Evolutionary conservation across 2,329 filamentous ascomycete species (phyloP).

Genomic region (Exophiala alcalophila): DNA sequence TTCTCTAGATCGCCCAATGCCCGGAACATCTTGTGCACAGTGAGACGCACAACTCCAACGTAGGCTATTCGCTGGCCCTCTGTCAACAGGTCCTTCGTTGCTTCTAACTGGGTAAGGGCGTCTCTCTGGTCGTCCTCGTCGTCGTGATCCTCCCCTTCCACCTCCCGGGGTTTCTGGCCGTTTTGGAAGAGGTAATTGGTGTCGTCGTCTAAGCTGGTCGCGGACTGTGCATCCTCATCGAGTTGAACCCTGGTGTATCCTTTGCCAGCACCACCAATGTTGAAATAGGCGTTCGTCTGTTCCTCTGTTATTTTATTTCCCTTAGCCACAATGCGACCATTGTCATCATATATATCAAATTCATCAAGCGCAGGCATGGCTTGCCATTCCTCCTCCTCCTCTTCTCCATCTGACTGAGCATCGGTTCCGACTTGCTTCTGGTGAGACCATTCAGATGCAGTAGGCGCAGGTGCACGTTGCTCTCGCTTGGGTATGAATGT

Average conservation of each 20-base stretch:
- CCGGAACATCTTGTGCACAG: slow-evolving; percentile 73
- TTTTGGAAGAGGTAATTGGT: slow-evolving; percentile 93
- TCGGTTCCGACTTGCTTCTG: slow-evolving; percentile 65
- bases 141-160: slow-evolving; percentile 57
- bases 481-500: slow-evolving; percentile 36
- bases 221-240: slow-evolving; percentile 90
- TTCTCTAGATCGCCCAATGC: slow-evolving; percentile 62
- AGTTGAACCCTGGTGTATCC: slow-evolving; percentile 94
- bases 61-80: slow-evolving; percentile 96
- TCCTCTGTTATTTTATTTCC: slow-evolving; percentile 70
- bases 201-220: slow-evolving; percentile 95
- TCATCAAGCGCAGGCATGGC: slow-evolving; percentile 89
- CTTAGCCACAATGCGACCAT: slow-evolving; percentile 79
- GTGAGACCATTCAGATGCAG: slow-evolving; percentile 83
- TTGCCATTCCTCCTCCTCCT: slow-evolving; percentile 73
- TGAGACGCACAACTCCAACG: slow-evolving; percentile 80
- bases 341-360: slow-evolving; percentile 94
- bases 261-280: slow-evolving; percentile 77
- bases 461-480: slow-evolving; percentile 40
- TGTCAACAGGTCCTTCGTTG: slow-evolving; percentile 90
- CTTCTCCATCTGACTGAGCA: slow-evolving; percentile 50
- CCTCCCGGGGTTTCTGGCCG: slow-evolving; percentile 49
- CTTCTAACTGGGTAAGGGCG: slow-evolving; percentile 83
- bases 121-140: slow-evolving; percentile 82
- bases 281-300: slow-evolving; percentile 58